phyloP scores from a whole-genome alignment of 768 basidiomycete species.

The Exidia glandulosa region DNA sequence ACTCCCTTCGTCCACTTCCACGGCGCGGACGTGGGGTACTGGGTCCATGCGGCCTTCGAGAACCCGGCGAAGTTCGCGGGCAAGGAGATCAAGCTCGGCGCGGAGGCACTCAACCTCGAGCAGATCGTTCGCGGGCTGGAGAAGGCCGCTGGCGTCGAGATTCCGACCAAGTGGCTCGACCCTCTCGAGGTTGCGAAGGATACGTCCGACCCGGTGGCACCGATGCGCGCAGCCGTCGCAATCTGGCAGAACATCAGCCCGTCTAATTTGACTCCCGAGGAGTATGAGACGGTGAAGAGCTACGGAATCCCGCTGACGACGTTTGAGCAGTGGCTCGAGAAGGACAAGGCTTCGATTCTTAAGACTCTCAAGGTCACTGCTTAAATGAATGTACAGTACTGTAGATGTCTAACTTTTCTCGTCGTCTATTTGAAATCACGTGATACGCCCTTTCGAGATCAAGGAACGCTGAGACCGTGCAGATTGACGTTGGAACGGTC shows the following conservation, averaged over 20 bases:
- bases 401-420: too few species aligned
- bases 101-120: neutral
- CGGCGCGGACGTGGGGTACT: neutral
- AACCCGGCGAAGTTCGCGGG: neutral
- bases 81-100: neutral
- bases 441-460: too few species aligned
- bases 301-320: neutral
- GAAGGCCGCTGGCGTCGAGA: neutral
- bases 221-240: neutral
- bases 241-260: neutral
- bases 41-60: neutral
- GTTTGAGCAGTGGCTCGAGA: neutral
- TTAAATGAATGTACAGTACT: too few species aligned
- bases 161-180: neutral
- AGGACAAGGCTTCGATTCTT: neutral
- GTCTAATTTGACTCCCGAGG: neutral
- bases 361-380: too few species aligned
- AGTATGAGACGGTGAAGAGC: neutral
- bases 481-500: too few species aligned
- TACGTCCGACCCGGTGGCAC: neutral
- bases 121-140: neutral
- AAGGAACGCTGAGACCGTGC: too few species aligned
- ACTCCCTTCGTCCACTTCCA: neutral
- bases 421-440: too few species aligned
- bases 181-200: neutral